phyloP scores from a whole-genome alignment of 2,329 filamentous ascomycete species.

The Aspergillus quadrilineatus region DNA sequence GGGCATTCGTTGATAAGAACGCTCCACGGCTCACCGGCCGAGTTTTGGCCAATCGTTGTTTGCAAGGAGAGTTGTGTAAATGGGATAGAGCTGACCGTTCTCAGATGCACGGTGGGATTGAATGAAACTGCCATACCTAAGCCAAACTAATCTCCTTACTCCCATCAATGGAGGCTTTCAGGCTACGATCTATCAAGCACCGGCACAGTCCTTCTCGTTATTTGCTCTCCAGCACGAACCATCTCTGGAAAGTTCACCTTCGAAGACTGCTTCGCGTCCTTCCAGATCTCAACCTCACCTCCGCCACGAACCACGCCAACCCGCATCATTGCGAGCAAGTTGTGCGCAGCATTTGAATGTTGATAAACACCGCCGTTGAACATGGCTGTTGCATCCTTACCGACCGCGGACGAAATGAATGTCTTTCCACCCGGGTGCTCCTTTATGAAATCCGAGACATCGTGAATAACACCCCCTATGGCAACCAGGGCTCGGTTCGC shows the following conservation, averaged over 20 bases:
- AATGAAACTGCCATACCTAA: too few relatives aligned
- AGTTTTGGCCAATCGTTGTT: too few relatives aligned
- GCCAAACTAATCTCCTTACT: too few relatives aligned
- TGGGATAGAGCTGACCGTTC: too few relatives aligned
- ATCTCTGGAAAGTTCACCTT: constrained; percentile 49
- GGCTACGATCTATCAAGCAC: too few relatives aligned
- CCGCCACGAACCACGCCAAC: constrained; percentile 82
- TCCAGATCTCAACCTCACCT: constrained; percentile 91
- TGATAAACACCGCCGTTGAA: constrained; percentile 21
- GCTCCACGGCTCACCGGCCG: too few relatives aligned
- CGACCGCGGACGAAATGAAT: constrained; percentile 7
- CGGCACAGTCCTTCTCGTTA: constrained; percentile 62
- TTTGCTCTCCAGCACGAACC: constrained; percentile 77
- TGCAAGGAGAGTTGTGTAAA: too few relatives aligned
- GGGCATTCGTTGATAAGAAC: too few relatives aligned
- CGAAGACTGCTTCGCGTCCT: constrained; percentile 69
- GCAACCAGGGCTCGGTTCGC: constrained; percentile 1
- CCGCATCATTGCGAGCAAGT: constrained; percentile 82
- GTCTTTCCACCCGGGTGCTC: constrained; percentile 16
- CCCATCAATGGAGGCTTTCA: too few relatives aligned
- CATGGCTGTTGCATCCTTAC: constrained; percentile 17
- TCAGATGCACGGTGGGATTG: too few relatives aligned
- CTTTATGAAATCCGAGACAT: constrained; percentile 15
- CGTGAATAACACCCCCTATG: constrained; percentile 17
- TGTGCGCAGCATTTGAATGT: constrained; percentile 66